Percentiles rank a stretch among this genome's conserved stretches.
Evolutionary conservation across 2,329 filamentous ascomycete species (phyloP).

Genomic region (Pezicula radicicola): DNA sequence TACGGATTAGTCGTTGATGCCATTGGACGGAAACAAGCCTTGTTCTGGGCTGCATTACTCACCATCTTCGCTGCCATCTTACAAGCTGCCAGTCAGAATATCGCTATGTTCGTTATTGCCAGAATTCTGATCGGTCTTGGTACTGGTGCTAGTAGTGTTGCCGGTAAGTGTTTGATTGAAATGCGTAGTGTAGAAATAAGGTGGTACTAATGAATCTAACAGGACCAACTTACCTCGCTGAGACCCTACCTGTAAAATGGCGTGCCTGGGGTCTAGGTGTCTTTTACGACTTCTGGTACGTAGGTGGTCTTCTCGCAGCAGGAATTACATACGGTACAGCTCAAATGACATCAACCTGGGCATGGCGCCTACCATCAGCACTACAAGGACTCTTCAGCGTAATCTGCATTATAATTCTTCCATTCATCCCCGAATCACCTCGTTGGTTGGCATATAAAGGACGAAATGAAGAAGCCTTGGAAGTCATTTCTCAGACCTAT

Average conservation of each 20-base stretch:
- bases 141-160: background rate
- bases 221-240: constrained; percentile 45
- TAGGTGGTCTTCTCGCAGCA: constrained; percentile 33
- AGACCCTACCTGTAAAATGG: constrained; percentile 43
- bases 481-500: background rate
- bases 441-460: background rate
- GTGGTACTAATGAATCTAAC: background rate
- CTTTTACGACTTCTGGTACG: constrained; percentile 33
- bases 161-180: background rate
- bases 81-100: background rate
- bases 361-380: constrained; percentile 31
- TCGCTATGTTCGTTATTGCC: constrained; percentile 1
- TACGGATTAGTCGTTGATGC: background rate
- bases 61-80: background rate
- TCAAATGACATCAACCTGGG: constrained; percentile 28
- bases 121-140: background rate
- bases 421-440: constrained; percentile 4
- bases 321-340: constrained; percentile 33
- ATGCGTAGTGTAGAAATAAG: background rate
- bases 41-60: background rate
- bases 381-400: background rate
- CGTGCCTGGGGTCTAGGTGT: constrained; percentile 39
- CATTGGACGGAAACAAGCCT: background rate
- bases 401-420: background rate
- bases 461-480: background rate